Percentiles rank a stretch among this genome's conserved stretches.
These are phyloP conservation scores for Haplosporangium sp. DNA, from an alignment of 371 early-diverging fungal species.

Conservation along the genomic window DNA sequence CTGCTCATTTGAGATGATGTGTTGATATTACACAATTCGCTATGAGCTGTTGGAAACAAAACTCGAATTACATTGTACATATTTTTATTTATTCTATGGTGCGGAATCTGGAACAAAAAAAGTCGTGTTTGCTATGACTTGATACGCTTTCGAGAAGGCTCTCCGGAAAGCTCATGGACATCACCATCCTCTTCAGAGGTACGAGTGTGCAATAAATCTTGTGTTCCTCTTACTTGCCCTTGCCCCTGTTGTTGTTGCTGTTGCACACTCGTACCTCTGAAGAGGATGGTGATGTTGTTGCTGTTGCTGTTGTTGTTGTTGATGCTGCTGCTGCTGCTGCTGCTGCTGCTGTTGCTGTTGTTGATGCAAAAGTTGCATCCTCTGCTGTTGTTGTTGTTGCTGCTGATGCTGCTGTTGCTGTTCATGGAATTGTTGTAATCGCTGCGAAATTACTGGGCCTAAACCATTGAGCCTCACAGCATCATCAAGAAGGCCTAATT, in stretches of 20 bases:
- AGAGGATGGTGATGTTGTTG: constrained; percentile 16
- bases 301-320: constrained; percentile 9
- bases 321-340: constrained; percentile 12
- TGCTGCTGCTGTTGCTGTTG: constrained; percentile 24
- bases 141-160: constrained; percentile 39
- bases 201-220: constrained; percentile 5
- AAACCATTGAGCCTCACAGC: constrained; percentile 11
- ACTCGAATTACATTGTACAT: too few species aligned
- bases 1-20: too few species aligned
- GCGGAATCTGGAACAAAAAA: neutral
- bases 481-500: constrained; percentile 21
- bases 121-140: constrained; percentile 5
- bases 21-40: too few species aligned
- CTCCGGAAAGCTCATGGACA: constrained; percentile 12
- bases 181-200: constrained; percentile 13
- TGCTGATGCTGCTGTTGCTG: constrained; percentile 30
- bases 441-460: constrained; percentile 12
- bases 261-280: constrained; percentile 4
- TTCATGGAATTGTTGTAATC: constrained; percentile 19
- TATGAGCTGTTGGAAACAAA: too few species aligned
- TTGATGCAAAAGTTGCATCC: constrained; percentile 13
- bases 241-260: constrained; percentile 3
- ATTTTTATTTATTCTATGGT: neutral
- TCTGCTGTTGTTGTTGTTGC: constrained; percentile 25
- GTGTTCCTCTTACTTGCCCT: neutral